Conservation (phyloP, 75 land plant species). For the Chamaecyparis obtusa region DNA sequence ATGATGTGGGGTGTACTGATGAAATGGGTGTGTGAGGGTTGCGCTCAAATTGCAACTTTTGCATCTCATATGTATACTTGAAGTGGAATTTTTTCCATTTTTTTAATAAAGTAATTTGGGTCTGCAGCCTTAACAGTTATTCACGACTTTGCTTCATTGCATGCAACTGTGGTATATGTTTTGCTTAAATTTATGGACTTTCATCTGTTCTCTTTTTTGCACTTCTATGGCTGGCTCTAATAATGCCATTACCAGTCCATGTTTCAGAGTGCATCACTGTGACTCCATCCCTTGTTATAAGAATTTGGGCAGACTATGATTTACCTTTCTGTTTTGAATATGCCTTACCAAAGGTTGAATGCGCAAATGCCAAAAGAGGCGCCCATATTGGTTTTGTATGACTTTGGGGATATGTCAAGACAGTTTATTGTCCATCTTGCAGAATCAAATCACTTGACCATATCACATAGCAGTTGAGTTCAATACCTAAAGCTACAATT, state of each 20-base stretch:
- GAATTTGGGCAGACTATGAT: not conserved
- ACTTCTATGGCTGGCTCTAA: not conserved
- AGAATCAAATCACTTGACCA: not conserved
- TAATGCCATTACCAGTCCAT: not conserved
- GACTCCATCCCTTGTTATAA: not conserved
- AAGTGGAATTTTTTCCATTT: not conserved
- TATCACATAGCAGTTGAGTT: not conserved
- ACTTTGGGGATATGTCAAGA: too few species aligned
- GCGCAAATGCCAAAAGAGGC: not conserved
- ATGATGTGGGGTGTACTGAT: too few species aligned
- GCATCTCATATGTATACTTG: not conserved
- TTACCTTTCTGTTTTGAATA: not conserved
- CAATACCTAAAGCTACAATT: not conserved
- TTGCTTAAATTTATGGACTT: not conserved
- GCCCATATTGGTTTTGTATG: too few species aligned
- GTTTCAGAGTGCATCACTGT: not conserved
- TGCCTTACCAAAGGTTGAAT: not conserved
- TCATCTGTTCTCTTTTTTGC: not conserved
- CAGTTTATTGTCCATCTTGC: too few species aligned
- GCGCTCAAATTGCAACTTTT: too few species aligned
- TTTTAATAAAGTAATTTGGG: too few species aligned
- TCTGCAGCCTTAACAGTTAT: too few species aligned
- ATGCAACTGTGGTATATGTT: not conserved
- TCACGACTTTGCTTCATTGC: too few species aligned
- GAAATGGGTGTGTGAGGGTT: too few species aligned